Percentiles rank a stretch among this genome's conserved stretches.
These are phyloP conservation scores for Pestalotiopsis sp. DNA, from an alignment of 2,329 filamentous ascomycete genomes.

Conservation along the genomic window DNA sequence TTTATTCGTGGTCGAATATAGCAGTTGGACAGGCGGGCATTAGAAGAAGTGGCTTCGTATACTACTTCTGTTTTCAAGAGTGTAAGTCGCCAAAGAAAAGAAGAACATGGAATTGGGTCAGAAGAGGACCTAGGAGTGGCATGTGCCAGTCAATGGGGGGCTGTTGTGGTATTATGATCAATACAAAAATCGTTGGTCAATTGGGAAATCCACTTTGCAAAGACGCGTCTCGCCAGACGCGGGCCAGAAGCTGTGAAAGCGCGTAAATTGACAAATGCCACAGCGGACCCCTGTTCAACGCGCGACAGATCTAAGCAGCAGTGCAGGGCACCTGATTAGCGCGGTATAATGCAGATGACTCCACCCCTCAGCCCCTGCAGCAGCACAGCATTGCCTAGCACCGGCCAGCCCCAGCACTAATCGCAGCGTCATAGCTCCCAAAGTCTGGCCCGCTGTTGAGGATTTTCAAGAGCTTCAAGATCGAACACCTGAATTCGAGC, in stretches of 20 bases:
- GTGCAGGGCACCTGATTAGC: not conserved
- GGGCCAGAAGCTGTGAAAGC: not conserved
- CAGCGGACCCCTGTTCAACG: not conserved
- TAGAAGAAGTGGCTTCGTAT: not conserved
- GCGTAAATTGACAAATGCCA: constrained; percentile 6
- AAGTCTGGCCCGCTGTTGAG: not conserved
- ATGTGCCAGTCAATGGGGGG: not conserved
- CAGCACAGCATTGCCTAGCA: not conserved
- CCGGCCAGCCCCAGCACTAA: not conserved
- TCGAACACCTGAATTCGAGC: constrained; percentile 14
- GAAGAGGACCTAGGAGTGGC: not conserved
- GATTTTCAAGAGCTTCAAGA: constrained; percentile 2
- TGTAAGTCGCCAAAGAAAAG: not conserved
- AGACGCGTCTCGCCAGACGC: constrained; percentile 9
- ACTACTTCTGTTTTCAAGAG: not conserved
- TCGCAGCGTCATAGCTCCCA: constrained; percentile 16
- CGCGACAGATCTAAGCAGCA: not conserved
- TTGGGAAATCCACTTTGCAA: constrained; percentile 6
- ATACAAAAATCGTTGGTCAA: constrained; percentile 5
- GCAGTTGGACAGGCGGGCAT: not conserved
- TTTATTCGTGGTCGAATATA: not conserved
- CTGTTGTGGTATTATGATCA: constrained; percentile 5
- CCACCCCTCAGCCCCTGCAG: not conserved
- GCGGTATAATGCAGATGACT: not conserved
- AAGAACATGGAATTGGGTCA: not conserved